A percentile compares a stretch with the other conserved stretches of the same genome.
Conservation (phyloP, 208 protist species). For the Leishmania tarentolae region DNA sequence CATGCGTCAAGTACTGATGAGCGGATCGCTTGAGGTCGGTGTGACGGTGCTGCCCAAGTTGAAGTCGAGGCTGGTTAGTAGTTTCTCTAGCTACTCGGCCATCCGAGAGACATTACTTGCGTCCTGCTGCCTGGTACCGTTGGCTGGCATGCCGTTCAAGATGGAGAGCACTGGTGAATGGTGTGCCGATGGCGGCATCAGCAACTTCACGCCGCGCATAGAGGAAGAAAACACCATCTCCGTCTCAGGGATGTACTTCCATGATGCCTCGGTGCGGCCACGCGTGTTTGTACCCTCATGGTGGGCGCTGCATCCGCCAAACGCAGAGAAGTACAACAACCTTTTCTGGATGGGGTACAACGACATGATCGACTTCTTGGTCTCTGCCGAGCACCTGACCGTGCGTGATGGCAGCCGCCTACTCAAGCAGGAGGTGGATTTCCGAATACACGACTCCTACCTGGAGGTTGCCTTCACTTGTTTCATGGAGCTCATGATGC, state of each 20-base stretch:
- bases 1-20: constrained; percentile 31
- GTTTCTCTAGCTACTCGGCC: constrained; percentile 52
- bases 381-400: constrained; percentile 37
- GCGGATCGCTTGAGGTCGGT: constrained; percentile 70
- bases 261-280: constrained; percentile 65
- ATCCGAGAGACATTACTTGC: constrained; percentile 61
- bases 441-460: constrained; percentile 36
- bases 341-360: constrained; percentile 86
- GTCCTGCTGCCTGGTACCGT: constrained; percentile 72
- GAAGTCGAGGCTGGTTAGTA: constrained; percentile 35
- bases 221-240: constrained; percentile 63
- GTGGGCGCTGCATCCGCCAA: constrained; percentile 72
- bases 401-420: constrained; percentile 30
- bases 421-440: constrained; percentile 47
- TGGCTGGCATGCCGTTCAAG: constrained; percentile 74
- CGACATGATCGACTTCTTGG: constrained; percentile 77
- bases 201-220: constrained; percentile 68
- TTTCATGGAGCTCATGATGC: constrained; percentile 45
- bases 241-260: constrained; percentile 84
- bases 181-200: constrained; percentile 74
- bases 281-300: constrained; percentile 70
- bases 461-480: constrained; percentile 39
- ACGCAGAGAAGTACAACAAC: constrained; percentile 42
- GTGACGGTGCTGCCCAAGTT: constrained; percentile 68
- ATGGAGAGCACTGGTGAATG: constrained; percentile 64